phyloP scores from a whole-genome alignment of 2,329 filamentous ascomycete species.

The Moelleriella libera region DNA sequence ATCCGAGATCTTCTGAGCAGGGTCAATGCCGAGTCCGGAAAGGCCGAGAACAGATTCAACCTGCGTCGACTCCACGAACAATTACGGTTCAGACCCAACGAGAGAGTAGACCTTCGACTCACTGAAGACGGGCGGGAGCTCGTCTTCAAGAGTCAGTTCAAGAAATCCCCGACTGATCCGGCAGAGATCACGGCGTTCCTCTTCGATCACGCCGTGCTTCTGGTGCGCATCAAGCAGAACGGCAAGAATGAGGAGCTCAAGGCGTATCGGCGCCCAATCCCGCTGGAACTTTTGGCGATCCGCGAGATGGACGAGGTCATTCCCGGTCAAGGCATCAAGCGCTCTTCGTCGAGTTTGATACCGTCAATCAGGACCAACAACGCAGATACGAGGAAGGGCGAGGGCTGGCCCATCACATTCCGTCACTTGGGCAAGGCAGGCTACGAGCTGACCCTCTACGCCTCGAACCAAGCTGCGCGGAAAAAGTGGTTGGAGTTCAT shows the following conservation, averaged over 20 bases:
- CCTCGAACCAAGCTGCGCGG: constrained; percentile 68
- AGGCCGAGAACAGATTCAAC: constrained; percentile 96
- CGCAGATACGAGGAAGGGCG: constrained; percentile 43
- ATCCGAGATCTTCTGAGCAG: constrained; percentile 78
- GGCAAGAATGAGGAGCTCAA: constrained; percentile 92
- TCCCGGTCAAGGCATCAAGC: constrained; percentile 66
- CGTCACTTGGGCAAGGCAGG: constrained; percentile 89
- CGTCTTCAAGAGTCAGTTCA: constrained; percentile 86
- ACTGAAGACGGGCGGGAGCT: constrained; percentile 88
- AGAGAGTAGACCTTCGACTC: constrained; percentile 85
- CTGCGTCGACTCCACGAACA: constrained; percentile 82
- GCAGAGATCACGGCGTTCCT: constrained; percentile 88
- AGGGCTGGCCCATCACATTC: constrained; percentile 92
- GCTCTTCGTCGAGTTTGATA: constrained; percentile 76
- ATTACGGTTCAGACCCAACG: constrained; percentile 77
- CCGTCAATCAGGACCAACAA: constrained; percentile 33
- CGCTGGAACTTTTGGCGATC: constrained; percentile 82
- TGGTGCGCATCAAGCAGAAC: constrained; percentile 80
- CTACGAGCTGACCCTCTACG: constrained; percentile 83
- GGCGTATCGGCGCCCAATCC: constrained; percentile 87
- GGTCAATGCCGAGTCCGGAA: constrained; percentile 91
- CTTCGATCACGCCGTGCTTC: constrained; percentile 87
- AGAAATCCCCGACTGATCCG: constrained; percentile 79
- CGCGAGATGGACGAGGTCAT: constrained; percentile 96
- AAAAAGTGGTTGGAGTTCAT: constrained; percentile 98